Evolutionary conservation across 306 rosid species (phyloP).

Genomic region (Nissolia schottii): DNA sequence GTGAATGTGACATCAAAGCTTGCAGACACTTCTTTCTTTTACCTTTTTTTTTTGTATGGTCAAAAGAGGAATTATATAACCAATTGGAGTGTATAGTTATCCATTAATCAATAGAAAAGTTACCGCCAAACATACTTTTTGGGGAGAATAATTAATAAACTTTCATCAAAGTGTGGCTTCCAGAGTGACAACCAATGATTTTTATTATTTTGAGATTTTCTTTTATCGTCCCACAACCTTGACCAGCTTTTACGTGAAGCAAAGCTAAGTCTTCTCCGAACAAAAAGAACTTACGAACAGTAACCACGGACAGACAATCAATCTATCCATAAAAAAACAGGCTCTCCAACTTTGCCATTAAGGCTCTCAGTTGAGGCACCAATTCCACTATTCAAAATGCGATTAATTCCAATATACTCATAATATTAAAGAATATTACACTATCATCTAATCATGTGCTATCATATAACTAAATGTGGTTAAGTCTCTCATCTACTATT

Average conservation of each 20-base stretch:
- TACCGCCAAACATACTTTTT: not conserved
- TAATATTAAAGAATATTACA: too few species aligned
- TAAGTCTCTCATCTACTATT: too few species aligned
- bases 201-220: not conserved
- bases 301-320: not conserved
- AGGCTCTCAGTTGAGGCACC: too few species aligned
- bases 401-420: too few species aligned
- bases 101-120: not conserved
- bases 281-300: not conserved
- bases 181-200: not conserved
- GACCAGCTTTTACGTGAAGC: not conserved
- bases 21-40: not conserved
- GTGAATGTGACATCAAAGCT: not conserved
- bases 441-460: too few species aligned
- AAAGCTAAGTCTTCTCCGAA: not conserved
- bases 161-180: constrained; percentile 1
- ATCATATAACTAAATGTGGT: too few species aligned
- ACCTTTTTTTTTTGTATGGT: not conserved
- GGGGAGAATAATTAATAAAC: not conserved
- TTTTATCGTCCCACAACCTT: not conserved
- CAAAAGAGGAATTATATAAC: not conserved
- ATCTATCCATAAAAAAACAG: not conserved
- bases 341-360: too few species aligned
- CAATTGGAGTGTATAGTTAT: not conserved
- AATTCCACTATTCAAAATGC: too few species aligned